Evolutionary conservation across 2,329 filamentous ascomycete genomes (phyloP), one percentile per base, ranked within the genome.

Genomic region (Helminthosporium solani): DNA sequence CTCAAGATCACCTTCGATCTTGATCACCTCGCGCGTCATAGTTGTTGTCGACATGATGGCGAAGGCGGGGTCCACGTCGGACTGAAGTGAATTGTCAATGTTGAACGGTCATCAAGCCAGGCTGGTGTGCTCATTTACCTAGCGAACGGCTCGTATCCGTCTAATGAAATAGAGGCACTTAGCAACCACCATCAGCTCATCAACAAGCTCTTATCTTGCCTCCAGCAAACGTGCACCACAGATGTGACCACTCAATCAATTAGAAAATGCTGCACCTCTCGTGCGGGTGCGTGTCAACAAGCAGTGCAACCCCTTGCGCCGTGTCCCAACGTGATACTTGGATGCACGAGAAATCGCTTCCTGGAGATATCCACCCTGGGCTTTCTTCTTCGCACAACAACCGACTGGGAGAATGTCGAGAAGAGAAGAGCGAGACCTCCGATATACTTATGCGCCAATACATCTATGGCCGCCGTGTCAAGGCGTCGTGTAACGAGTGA

Each of bases 1-100:
- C 42, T 53, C 50, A n/a, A 52, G 47, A 33, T 49, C 50, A 39
- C 48, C 45, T 31, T 57, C 54, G 20, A 50, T 47, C 21, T 53
- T 53, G 43, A 55, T 41, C 25, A 44, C 21, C 12, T 44, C n/a
- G 30, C 2, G 16, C 19, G 30, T 30, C 46, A 40, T 42, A 33
- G 23, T 33, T 21, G 31, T n/a, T 25, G 25, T 21, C 15, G 38
- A 40, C 25, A 40, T 31, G 15, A 20, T 40, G 33, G 5, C 36
- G 19, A 21, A 8, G 15, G 36, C 21, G 38, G 21, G 11, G 21
- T 40, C 7, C 7, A 31, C 7, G 8, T 31, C 28, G 23, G 23
- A 16, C 23, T 40, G 38, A 40, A 20, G 8, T 7, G 8, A 9
- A 3, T 6, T 25, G 18, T 38, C n/a, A 38, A 19, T 20, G 21